Conservation (phyloP, 495 filamentous ascomycete genomes). For the Aspergillus homomorphus region DNA sequence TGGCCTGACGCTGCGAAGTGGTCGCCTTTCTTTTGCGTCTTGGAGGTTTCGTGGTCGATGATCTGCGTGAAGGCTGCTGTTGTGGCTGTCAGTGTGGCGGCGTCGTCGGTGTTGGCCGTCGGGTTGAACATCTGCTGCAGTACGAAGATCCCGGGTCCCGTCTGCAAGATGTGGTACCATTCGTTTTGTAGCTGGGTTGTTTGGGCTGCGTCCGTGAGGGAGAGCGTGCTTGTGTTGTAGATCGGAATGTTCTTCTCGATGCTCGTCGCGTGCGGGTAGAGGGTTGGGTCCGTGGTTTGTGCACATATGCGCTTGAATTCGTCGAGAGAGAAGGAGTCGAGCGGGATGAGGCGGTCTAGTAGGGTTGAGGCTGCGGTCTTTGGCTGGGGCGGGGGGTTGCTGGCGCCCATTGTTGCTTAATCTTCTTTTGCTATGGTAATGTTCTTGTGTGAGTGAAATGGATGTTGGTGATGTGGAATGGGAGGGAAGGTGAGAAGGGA, state of each 20-base stretch:
- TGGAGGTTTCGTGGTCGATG: conserved; percentile 34
- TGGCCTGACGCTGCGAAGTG: conserved; percentile 48
- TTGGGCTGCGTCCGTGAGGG: conserved; percentile 16
- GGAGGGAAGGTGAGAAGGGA: background rate
- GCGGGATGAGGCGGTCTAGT: conserved; percentile 25
- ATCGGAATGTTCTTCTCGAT: conserved; percentile 50
- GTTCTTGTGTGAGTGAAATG: conserved; percentile 1
- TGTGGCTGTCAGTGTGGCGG: conserved; percentile 30
- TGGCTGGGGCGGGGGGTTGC: background rate
- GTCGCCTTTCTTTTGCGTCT: conserved; percentile 41
- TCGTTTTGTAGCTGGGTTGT: conserved; percentile 47
- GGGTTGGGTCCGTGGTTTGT: conserved; percentile 27
- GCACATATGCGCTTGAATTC: conserved; percentile 46
- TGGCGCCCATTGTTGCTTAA: conserved; percentile 14
- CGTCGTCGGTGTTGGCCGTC: conserved; percentile 12
- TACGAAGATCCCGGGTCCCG: conserved; percentile 52
- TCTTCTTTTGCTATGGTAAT: background rate
- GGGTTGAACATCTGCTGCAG: conserved; percentile 44
- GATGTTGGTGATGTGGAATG: background rate
- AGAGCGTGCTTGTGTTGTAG: conserved; percentile 41
- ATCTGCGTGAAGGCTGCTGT: conserved; percentile 46
- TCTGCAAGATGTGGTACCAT: conserved; percentile 52
- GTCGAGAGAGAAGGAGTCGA: conserved; percentile 22
- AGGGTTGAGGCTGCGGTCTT: background rate
- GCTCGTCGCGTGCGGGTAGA: conserved; percentile 42